phyloP scores from a whole-genome alignment of 768 basidiomycete genomes.

The Cytidiella melzeri region DNA sequence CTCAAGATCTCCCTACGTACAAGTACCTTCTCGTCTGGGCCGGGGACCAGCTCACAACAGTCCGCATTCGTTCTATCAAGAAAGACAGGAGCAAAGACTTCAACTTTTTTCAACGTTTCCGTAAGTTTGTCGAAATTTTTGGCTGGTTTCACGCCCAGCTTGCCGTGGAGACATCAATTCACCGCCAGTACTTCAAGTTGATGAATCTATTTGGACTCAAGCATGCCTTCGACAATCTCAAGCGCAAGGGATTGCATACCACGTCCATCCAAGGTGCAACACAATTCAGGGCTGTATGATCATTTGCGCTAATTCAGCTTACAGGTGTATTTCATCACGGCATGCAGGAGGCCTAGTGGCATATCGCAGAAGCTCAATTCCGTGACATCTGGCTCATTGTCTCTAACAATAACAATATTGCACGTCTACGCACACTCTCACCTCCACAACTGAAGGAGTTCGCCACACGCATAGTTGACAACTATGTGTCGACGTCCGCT shows the following conservation, averaged over 20 bases:
- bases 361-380: too few species aligned
- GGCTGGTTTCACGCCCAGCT: conserved; percentile 39
- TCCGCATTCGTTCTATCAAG: conserved; percentile 31
- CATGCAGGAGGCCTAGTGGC: too few species aligned
- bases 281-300: too few species aligned
- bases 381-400: too few species aligned
- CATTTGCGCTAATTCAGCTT: too few species aligned
- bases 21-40: conserved; percentile 27
- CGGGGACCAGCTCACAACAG: conserved; percentile 34
- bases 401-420: too few species aligned
- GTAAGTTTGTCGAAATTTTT: conserved; percentile 27
- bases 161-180: conserved; percentile 33
- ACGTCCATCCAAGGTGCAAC: conserved; percentile 12
- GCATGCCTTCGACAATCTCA: conserved; percentile 18
- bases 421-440: too few species aligned
- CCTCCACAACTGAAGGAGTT: too few species aligned
- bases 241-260: conserved; percentile 16
- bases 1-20: background rate
- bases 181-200: conserved; percentile 36
- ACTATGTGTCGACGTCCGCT: too few species aligned
- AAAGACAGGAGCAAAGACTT: conserved; percentile 29
- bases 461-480: too few species aligned
- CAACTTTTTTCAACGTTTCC: conserved; percentile 33
- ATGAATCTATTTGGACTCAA: conserved; percentile 12
- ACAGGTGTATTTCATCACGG: too few species aligned